Conservation (phyloP, 345 rosid species). For the Rubroshorea leprosula region DNA sequence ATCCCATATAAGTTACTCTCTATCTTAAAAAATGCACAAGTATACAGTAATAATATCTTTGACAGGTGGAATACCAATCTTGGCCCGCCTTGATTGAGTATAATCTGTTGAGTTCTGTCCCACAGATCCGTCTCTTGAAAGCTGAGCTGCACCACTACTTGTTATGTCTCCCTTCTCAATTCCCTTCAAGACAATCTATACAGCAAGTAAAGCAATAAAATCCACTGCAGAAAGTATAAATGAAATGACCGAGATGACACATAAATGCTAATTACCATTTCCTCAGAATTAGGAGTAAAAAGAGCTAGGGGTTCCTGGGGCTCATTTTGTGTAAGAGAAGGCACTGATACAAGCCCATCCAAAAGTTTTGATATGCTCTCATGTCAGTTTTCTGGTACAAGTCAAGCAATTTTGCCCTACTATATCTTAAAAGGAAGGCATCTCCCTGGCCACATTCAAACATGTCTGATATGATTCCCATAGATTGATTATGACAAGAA, state of each 20-base stretch:
- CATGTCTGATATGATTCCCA: slow-evolving; percentile 37
- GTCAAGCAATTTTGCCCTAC: slow-evolving; percentile 75
- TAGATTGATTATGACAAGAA: slow-evolving; percentile 39
- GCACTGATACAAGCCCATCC: slow-evolving; percentile 58
- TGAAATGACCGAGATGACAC: background rate
- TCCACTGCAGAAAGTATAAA: background rate
- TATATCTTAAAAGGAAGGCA: slow-evolving; percentile 47
- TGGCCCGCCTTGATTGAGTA: slow-evolving; percentile 51
- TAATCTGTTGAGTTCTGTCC: slow-evolving; percentile 45
- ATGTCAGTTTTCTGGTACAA: slow-evolving; percentile 61
- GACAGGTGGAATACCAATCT: slow-evolving; percentile 46
- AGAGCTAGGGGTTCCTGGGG: slow-evolving; percentile 75
- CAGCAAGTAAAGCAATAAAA: slow-evolving; percentile 12
- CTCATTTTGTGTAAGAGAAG: slow-evolving; percentile 69
- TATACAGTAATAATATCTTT: slow-evolving; percentile 9
- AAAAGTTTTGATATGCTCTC: slow-evolving; percentile 31
- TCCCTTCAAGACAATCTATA: slow-evolving; percentile 65
- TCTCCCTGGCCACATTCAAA: slow-evolving; percentile 55
- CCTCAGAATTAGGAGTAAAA: slow-evolving; percentile 64
- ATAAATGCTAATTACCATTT: slow-evolving; percentile 47
- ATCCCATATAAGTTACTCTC: slow-evolving; percentile 12
- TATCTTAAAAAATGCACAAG: slow-evolving; percentile 7
- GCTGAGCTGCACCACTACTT: slow-evolving; percentile 77
- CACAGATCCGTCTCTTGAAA: slow-evolving; percentile 55
- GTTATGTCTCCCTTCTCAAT: slow-evolving; percentile 80